These are phyloP conservation scores for Dryas octopetala DNA, from an alignment of 306 rosid species.

Conservation along the genomic window DNA sequence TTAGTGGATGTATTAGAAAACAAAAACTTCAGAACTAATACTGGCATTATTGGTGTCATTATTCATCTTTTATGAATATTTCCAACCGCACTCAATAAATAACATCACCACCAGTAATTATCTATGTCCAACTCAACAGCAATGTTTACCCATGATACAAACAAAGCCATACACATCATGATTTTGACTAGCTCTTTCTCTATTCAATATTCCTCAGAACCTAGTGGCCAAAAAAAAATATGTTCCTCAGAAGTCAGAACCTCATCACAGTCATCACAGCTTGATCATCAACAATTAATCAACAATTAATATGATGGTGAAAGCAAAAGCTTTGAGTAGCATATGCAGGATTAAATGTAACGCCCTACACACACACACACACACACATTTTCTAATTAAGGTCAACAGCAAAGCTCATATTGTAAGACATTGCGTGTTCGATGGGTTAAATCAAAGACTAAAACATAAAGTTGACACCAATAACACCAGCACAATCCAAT, in stretches of 20 bases:
- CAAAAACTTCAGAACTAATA: no score
- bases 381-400: background rate
- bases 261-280: background rate
- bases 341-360: background rate
- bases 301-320: background rate
- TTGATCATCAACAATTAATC: background rate
- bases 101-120: background rate
- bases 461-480: background rate
- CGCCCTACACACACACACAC: no score
- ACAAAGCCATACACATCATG: background rate
- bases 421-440: constrained; percentile 17
- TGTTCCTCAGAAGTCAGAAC: background rate
- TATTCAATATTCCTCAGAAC: background rate
- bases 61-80: background rate
- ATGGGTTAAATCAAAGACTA: constrained; percentile 17
- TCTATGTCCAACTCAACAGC: background rate
- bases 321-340: background rate
- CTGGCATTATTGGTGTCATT: background rate
- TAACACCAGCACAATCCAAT: background rate
- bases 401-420: background rate
- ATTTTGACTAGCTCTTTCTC: background rate
- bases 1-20: background rate
- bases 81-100: background rate
- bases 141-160: background rate
- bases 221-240: no score